Evolutionary conservation across 2,329 filamentous ascomycete species (phyloP).

Genomic region (Coniosporium tulheliwenetii): DNA sequence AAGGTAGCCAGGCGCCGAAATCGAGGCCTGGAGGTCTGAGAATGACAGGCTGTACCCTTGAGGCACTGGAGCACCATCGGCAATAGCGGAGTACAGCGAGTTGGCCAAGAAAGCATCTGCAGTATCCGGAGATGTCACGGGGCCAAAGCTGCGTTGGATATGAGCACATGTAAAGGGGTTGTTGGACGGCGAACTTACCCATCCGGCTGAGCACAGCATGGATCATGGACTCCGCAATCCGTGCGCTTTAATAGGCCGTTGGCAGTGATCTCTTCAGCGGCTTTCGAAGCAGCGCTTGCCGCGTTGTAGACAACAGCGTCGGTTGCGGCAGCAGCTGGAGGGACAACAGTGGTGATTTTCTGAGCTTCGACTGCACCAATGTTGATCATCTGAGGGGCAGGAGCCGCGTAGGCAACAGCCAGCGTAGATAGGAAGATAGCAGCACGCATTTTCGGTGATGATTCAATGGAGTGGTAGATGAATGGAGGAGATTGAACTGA

Average conservation of each 20-base stretch:
- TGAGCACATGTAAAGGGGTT: too few relatives aligned
- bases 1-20: slow-evolving; percentile 15
- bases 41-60: slow-evolving; percentile 8
- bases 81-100: slow-evolving; percentile 10
- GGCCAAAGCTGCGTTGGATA: not conserved
- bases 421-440: too few relatives aligned
- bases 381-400: slow-evolving; percentile 9
- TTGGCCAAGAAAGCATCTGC: slow-evolving; percentile 11
- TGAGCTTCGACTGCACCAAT: slow-evolving; percentile 6
- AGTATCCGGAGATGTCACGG: slow-evolving; percentile 7
- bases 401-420: slow-evolving; percentile 5
- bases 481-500: too few relatives aligned
- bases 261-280: not conserved
- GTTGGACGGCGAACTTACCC: too few relatives aligned
- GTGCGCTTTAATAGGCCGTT: too few relatives aligned
- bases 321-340: slow-evolving; percentile 5
- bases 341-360: too few relatives aligned
- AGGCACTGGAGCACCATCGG: slow-evolving; percentile 8
- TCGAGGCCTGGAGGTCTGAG: slow-evolving; percentile 14
- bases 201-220: too few relatives aligned
- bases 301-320: slow-evolving; percentile 4
- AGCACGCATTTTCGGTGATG: too few relatives aligned
- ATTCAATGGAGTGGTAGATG: too few relatives aligned
- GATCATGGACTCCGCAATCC: too few relatives aligned
- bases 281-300: not conserved